phyloP scores from a whole-genome alignment of 2,329 filamentous ascomycete species.

The Colletotrichum siamense region DNA sequence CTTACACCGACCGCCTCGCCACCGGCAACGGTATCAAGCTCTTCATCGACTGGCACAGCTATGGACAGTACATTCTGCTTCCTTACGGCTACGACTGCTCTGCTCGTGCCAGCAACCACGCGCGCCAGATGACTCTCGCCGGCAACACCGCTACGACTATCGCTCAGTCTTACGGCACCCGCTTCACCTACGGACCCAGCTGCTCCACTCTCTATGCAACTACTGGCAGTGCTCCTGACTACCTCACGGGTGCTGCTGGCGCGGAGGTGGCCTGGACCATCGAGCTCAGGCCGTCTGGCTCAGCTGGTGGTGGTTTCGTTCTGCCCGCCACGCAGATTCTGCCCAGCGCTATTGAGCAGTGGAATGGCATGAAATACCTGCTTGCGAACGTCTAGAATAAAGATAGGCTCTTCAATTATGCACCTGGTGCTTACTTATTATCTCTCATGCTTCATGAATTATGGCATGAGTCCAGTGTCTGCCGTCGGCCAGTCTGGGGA shows the following conservation, averaged over 20 bases:
- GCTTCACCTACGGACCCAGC: conserved; percentile 41
- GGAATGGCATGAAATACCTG: conserved; percentile 39
- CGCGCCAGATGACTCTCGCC: conserved; percentile 44
- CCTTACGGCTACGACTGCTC: conserved; percentile 52
- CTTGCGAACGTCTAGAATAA: conserved; percentile 19
- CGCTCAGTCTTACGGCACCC: conserved; percentile 34
- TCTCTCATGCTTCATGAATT: too few relatives aligned
- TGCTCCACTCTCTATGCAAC: conserved; percentile 43
- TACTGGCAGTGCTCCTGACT: conserved; percentile 35
- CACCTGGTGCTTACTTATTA: too few relatives aligned
- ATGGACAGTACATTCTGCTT: conserved; percentile 47
- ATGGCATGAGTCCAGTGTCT: too few relatives aligned
- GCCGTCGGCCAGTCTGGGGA: too few relatives aligned
- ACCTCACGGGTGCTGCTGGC: conserved; percentile 27
- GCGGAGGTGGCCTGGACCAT: conserved; percentile 45
- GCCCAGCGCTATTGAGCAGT: conserved; percentile 39
- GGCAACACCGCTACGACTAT: conserved; percentile 32
- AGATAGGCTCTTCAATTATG: too few relatives aligned
- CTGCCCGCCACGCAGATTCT: conserved; percentile 41
- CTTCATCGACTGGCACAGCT: conserved; percentile 55
- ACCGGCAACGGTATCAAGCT: conserved; percentile 40
- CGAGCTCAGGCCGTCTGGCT: conserved; percentile 36
- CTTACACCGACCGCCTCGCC: conserved; percentile 33
- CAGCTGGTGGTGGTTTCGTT: conserved; percentile 41
- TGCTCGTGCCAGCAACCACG: conserved; percentile 40